Percentiles rank a stretch among this genome's conserved stretches.
phyloP scores from a whole-genome alignment of 108 stramenopile genomes.

The Discostella stelligeroides region DNA sequence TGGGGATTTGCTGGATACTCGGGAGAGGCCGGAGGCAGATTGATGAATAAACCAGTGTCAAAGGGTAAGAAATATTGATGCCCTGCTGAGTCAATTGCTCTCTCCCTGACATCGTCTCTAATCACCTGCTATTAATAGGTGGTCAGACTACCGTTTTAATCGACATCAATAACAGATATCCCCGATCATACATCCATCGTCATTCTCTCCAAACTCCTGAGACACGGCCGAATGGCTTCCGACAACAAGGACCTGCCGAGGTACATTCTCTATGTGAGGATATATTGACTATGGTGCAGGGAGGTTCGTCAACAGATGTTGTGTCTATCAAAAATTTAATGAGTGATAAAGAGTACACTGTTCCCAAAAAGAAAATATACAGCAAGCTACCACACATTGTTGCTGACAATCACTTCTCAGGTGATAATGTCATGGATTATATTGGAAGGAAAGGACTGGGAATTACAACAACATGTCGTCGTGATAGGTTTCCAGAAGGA shows the following conservation, averaged over 20 bases:
- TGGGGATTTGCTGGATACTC: constrained; percentile 16
- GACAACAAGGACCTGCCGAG: constrained; percentile 12
- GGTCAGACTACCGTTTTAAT: constrained; percentile 24
- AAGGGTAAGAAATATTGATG: not conserved
- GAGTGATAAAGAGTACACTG: not conserved
- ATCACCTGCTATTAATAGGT: too few species aligned
- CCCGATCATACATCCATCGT: constrained; percentile 14
- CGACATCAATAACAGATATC: constrained; percentile 7
- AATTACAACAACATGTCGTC: constrained; percentile 7
- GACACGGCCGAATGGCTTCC: constrained; percentile 1
- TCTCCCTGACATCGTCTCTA: too few species aligned
- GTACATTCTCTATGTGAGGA: constrained; percentile 6
- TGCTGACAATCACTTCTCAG: constrained; percentile 31
- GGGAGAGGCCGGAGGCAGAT: constrained; percentile 14
- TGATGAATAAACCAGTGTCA: constrained; percentile 3
- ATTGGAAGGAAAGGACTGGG: constrained; percentile 17
- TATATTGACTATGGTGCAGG: not conserved
- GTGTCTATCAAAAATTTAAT: not conserved
- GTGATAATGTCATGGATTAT: not conserved
- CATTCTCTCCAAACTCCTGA: not conserved
- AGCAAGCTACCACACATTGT: not conserved
- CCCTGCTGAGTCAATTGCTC: too few species aligned
- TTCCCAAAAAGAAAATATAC: constrained; percentile 15
- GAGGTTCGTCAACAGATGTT: not conserved
- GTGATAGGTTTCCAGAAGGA: constrained; percentile 13